Evolutionary conservation across 148 eudicot genomes (phyloP), one percentile per base, ranked within the genome.

Genomic region (Fallopia convolvulus): DNA sequence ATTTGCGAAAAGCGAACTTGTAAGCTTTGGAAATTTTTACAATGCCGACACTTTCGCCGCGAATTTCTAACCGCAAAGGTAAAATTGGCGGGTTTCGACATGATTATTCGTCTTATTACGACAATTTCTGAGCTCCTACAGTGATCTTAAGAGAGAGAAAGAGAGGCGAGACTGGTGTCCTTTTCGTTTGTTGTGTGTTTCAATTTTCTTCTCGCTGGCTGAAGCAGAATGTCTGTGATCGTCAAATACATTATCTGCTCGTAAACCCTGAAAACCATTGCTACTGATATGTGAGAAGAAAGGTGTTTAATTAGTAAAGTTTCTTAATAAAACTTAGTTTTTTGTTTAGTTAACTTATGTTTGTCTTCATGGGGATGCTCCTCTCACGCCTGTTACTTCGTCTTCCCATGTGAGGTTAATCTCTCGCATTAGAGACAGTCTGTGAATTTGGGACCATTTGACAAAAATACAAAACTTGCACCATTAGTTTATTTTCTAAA

Each of bases 11-110:
- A 12, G 30, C 10, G 36, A 11, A 58, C 17, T 63, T 11, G 30
- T 58, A 41, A 36, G 53, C 4, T 74, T 21, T 23, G 56, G 12
- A 23, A 73, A 6, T 23, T 48, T 47, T 32, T 33, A 47, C 58
- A 47, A 74, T 74, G 58, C 76, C 76, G 53, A 47, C 76, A 47
- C 18, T 20, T 2, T 74, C 20, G 41, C 76, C 76, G 60, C 40
- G 58, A 33, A 48, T 74, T 74, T 74, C 75, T 49, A 23, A 49
- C 76, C 11, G 58, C 60, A 74, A 21, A 49, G 56, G 56, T 48
- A 7, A 26, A 47, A 52, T 5, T 52, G 60, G 42, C 76, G n/a
- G 56, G 21, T 36, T 68, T 68, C 72, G 15, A 68, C 72, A 68
- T 14, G 46, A 33, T 68, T 68, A 11, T 33, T 68, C 72, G 72